Conservation (phyloP, 2,329 filamentous ascomycete species). For the Phialemoniopsis sp. region DNA sequence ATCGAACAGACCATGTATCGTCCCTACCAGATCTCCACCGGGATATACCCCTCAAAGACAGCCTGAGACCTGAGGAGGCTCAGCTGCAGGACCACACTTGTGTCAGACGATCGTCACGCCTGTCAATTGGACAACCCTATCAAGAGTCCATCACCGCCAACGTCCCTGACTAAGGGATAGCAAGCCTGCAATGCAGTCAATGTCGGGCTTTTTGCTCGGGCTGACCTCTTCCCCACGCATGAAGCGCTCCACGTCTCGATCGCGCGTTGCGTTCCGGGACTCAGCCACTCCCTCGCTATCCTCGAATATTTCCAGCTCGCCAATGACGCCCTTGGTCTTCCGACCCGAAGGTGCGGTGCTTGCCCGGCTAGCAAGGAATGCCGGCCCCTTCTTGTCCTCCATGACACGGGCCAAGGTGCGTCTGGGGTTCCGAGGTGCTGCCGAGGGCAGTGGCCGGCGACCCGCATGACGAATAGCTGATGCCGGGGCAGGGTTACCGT, state of each 20-base stretch:
- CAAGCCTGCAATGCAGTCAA: conserved; percentile 87
- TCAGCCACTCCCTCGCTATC: conserved; percentile 29
- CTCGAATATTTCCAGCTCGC: conserved; percentile 45
- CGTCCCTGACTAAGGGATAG: conserved; percentile 88
- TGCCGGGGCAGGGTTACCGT: conserved; percentile 30
- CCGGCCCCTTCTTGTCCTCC: conserved; percentile 30
- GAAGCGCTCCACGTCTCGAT: conserved; percentile 67
- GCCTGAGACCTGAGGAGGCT: too few relatives aligned
- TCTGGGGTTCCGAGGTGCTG: conserved; percentile 23
- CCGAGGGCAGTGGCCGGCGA: conserved; percentile 29
- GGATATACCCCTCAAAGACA: too few relatives aligned
- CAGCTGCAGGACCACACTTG: too few relatives aligned
- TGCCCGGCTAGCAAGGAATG: conserved; percentile 26
- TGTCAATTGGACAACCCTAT: background rate
- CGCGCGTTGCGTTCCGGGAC: conserved; percentile 13
- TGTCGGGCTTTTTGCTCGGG: conserved; percentile 71
- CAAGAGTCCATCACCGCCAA: conserved; percentile 57
- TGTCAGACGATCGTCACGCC: background rate
- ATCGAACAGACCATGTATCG: too few relatives aligned
- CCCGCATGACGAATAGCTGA: conserved; percentile 1
- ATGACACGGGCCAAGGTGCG: conserved; percentile 32
- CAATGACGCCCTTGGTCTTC: conserved; percentile 15
- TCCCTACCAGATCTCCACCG: too few relatives aligned
- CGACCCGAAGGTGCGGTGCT: conserved; percentile 34
- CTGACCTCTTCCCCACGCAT: conserved; percentile 60